Base-by-base conservation (phyloP, 192 early-diverging fungal genomes). In the Coemansia interrupta region DNA sequence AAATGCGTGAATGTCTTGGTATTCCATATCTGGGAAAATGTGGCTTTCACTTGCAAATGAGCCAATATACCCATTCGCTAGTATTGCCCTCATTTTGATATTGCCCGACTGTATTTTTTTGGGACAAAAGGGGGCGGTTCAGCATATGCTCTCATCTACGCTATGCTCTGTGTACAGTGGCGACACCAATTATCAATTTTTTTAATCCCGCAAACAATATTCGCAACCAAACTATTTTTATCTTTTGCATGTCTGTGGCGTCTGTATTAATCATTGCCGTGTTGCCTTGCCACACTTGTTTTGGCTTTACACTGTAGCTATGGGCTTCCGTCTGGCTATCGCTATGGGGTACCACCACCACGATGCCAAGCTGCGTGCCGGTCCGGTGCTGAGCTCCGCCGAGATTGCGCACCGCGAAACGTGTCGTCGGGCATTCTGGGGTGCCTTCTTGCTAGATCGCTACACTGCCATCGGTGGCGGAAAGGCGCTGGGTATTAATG, bases 321-420 rank as follows among this genome's bases (percentile, higher is more conserved):
- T 80, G 77, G 72, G 77, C 13, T 80, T 80, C 56, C 72, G 77
- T 23, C 54, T 80, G 58, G 77, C 77, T 6, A 80, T 80, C 54
- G 67, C 63, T 38, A 73, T 73, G 77, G 77, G 77, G 13, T 80
- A 80, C 61, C 77, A 80, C 60, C 77, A 74, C 52, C 60, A 52
- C 29, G 77, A 80, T 47, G 38, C 53, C 17, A 70, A 64, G 72
- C 52, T 74, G 26, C 70, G 70, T 8, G 67, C 60, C 11, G 64
- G 72, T 13, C 68, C 77, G 5, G 51, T 66, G 64, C 63, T 56
- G 42, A 80, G 58, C 54, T 47, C 66, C 1, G 41, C 61, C 19
- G 77, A 73, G 14, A 74, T 74, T 67, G 56, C 62, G 4, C 54
- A 56, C 13, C 66, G 68, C 39, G 77, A 80, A 45, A 60, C 64